Percentiles rank a stretch among this genome's conserved stretches.
phyloP scores from a whole-genome alignment of 257 asterid genomes.

The Datura wrightii region DNA sequence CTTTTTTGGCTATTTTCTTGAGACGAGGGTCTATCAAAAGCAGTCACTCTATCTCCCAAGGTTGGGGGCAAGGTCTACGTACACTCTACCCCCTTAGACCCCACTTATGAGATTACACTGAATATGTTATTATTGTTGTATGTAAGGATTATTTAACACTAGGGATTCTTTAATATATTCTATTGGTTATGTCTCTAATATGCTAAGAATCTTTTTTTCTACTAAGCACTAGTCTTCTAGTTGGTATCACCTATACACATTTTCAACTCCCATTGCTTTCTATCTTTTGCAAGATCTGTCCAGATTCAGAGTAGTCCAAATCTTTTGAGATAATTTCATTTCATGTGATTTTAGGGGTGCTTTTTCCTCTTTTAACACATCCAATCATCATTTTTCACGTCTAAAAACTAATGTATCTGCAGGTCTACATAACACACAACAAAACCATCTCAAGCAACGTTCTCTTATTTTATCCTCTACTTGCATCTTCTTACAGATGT shows the following conservation, averaged over 20 bases:
- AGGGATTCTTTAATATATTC: neutral
- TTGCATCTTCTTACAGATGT: neutral
- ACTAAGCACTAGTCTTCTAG: neutral
- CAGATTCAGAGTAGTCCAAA: neutral
- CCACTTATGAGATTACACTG: neutral
- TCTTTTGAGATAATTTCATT: neutral
- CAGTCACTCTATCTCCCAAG: too few relatives aligned
- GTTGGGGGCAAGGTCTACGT: too few relatives aligned
- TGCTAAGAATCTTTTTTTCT: neutral
- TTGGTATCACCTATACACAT: neutral
- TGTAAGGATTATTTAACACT: too few relatives aligned
- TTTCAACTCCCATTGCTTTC: neutral
- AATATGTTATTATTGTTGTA: too few relatives aligned
- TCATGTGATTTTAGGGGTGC: neutral
- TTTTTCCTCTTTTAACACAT: neutral
- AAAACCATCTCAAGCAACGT: neutral
- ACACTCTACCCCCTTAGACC: too few relatives aligned
- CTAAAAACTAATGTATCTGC: neutral
- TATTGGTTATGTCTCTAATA: conserved; percentile 3
- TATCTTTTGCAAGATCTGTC: neutral
- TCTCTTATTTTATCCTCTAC: neutral
- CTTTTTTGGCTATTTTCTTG: too few relatives aligned
- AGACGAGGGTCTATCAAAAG: too few relatives aligned
- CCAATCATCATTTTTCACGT: neutral
- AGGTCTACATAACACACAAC: neutral